Conservation (phyloP, 805 yeast genomes). For the Metschnikowia peoriensis region DNA sequence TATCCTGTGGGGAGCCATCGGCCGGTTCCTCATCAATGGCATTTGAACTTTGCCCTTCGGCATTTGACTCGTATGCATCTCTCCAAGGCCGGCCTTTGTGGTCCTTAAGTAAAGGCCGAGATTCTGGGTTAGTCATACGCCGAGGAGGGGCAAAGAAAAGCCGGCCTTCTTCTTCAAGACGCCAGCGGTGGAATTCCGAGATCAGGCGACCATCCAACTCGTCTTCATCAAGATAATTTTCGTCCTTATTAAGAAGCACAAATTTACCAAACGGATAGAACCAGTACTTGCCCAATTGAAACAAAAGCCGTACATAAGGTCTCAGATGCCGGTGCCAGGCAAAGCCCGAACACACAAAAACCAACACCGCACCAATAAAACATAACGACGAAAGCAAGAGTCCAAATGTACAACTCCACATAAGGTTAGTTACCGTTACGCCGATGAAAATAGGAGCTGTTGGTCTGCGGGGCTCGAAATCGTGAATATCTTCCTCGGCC, state of each 20-base stretch:
- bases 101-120: constrained; percentile 40
- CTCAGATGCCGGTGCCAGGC: constrained; percentile 50
- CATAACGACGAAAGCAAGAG: constrained; percentile 55
- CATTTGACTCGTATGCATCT: constrained; percentile 36
- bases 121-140: constrained; percentile 34
- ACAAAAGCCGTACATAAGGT: constrained; percentile 60
- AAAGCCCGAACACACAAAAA: constrained; percentile 41
- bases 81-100: constrained; percentile 41
- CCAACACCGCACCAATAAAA: constrained; percentile 45
- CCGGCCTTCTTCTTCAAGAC: constrained; percentile 70
- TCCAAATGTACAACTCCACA: constrained; percentile 80
- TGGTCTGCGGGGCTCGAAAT: constrained; percentile 48
- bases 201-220: constrained; percentile 83
- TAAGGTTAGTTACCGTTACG: constrained; percentile 62
- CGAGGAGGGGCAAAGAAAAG: constrained; percentile 76
- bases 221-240: constrained; percentile 81
- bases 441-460: constrained; percentile 55
- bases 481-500: constrained; percentile 93
- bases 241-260: constrained; percentile 73
- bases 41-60: constrained; percentile 15
- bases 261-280: constrained; percentile 88
- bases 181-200: constrained; percentile 87
- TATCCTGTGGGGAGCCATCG: constrained; percentile 4
- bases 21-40: constrained; percentile 18
- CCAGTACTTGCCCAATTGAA: constrained; percentile 66